Percentiles rank a stretch among this genome's conserved stretches.
Conservation (phyloP, 768 basidiomycete species). For the Leccinum obscurum region DNA sequence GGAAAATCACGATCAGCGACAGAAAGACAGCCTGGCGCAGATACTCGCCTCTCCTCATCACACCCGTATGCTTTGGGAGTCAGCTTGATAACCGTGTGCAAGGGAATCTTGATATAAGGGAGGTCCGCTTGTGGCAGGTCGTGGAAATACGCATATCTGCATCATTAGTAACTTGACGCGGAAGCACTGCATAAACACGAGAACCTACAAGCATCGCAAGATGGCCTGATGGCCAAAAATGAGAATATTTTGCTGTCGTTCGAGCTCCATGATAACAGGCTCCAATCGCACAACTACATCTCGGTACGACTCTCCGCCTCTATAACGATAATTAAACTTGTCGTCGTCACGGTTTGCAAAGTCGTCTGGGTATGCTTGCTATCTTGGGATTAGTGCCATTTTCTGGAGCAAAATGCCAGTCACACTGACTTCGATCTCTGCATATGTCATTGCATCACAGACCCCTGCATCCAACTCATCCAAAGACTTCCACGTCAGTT, state of each 20-base stretch:
- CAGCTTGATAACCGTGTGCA: conserved; percentile 97
- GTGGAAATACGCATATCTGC: conserved; percentile 96
- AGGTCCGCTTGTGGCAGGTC: conserved; percentile 89
- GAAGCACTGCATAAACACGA: not conserved
- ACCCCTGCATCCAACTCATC: conserved; percentile 99
- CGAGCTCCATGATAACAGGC: conserved; percentile 99
- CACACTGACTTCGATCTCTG: conserved; percentile 86
- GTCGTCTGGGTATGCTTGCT: conserved; percentile 97
- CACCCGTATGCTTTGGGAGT: conserved; percentile 99
- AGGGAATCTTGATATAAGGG: conserved; percentile 95
- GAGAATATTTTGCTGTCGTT: conserved; percentile 95
- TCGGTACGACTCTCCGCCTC: conserved; percentile 96
- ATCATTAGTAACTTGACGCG: not conserved
- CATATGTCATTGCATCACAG: conserved; percentile 99
- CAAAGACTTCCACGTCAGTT: conserved; percentile 97
- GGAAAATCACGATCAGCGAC: conserved; percentile 4
- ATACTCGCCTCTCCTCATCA: conserved; percentile 83
- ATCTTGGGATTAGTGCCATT: conserved; percentile 1
- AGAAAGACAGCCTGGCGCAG: not conserved
- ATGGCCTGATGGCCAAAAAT: conserved; percentile 97
- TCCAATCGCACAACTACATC: conserved; percentile 95
- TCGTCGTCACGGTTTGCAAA: conserved; percentile 98
- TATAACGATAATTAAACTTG: conserved; percentile 99
- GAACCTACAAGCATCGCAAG: conserved; percentile 68
- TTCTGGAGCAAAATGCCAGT: not conserved